Evolutionary conservation across 257 asterid species (phyloP).

Genomic region (Nicotiana sylvestris): DNA sequence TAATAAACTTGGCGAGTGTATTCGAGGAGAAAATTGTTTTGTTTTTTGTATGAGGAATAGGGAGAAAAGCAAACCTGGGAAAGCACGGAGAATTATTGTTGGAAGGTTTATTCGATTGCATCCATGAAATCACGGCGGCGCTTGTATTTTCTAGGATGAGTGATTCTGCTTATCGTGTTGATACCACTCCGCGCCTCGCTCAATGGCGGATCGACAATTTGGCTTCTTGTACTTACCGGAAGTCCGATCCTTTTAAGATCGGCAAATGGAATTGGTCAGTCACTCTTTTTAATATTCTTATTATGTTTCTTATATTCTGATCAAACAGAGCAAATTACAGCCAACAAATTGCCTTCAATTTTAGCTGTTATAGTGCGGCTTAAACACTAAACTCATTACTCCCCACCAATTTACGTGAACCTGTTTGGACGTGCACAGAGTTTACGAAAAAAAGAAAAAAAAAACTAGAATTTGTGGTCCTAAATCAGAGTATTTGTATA

Average conservation of each 20-base stretch:
- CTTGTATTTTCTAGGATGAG: conserved; percentile 70
- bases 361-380: not conserved
- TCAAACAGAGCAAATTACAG: not conserved
- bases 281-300: not conserved
- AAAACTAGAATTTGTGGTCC: too few species aligned
- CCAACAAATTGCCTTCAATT: not conserved
- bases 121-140: conserved; percentile 86
- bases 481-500: too few species aligned
- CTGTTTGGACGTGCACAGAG: too few species aligned
- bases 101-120: conserved; percentile 74
- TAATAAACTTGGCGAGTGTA: too few species aligned
- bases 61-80: conserved; percentile 74
- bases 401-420: too few species aligned
- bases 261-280: conserved; percentile 90
- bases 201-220: conserved; percentile 84
- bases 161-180: conserved; percentile 84
- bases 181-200: conserved; percentile 89
- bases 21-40: too few species aligned
- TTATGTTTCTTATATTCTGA: not conserved
- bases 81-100: conserved; percentile 73
- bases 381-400: too few species aligned
- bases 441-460: too few species aligned
- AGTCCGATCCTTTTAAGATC: conserved; percentile 77
- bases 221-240: conserved; percentile 59
- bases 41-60: conserved; percentile 32